phyloP scores from a whole-genome alignment of 805 yeast species.

The Torulaspora gathmanii region DNA sequence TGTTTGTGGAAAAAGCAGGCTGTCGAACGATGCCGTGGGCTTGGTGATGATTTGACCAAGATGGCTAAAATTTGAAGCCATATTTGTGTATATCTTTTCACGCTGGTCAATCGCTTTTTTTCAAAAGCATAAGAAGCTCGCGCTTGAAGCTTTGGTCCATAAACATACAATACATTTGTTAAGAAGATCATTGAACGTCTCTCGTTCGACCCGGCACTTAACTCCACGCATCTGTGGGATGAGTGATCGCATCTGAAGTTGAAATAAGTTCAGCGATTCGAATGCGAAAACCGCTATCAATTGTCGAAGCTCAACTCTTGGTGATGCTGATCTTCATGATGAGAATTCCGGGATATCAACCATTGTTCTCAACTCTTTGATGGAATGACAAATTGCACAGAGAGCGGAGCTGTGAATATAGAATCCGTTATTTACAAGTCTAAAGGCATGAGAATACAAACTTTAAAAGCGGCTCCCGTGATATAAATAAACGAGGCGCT shows the following conservation, averaged over 20 bases:
- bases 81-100: neutral
- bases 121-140: neutral
- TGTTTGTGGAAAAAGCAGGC: conserved; percentile 40
- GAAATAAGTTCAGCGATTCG: neutral
- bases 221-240: neutral
- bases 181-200: neutral
- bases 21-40: conserved; percentile 12
- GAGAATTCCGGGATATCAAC: neutral
- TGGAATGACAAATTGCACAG: conserved; percentile 9
- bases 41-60: conserved; percentile 13
- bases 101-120: neutral
- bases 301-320: neutral
- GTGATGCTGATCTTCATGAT: neutral
- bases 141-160: neutral
- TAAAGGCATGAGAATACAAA: conserved; percentile 41
- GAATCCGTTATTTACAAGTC: conserved; percentile 36
- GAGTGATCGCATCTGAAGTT: neutral
- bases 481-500: neutral
- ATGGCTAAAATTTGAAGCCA: neutral
- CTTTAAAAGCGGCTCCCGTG: neutral
- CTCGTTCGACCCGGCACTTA: neutral
- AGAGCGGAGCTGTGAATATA: conserved; percentile 40
- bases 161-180: neutral
- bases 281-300: neutral
- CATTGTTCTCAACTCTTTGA: conserved; percentile 14